phyloP scores from a whole-genome alignment of 1,139 yeast genomes.

The Blastobotrys capitulatus region DNA sequence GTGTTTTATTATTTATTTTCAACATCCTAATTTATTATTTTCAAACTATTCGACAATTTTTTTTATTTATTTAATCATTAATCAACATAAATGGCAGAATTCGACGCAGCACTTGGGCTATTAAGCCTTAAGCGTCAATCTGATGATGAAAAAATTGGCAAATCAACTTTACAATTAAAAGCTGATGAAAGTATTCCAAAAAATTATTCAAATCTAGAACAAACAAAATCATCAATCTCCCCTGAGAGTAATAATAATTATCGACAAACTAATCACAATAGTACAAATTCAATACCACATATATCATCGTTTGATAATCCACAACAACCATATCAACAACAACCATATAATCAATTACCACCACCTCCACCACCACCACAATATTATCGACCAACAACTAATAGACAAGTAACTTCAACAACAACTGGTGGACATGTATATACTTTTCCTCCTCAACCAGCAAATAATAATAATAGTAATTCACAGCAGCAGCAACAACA shows the following conservation, averaged over 20 bases:
- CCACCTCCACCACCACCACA: background rate
- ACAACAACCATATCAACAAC: background rate
- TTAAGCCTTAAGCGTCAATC: slow-evolving; percentile 13
- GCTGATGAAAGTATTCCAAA: background rate
- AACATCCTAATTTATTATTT: background rate
- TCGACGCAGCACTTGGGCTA: slow-evolving; percentile 15
- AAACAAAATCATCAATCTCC: background rate
- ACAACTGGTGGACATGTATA: slow-evolving; percentile 6
- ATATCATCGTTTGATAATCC: background rate
- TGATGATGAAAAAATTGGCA: slow-evolving; percentile 4
- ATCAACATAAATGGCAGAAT: slow-evolving; percentile 13
- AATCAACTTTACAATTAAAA: background rate
- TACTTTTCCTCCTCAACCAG: slow-evolving; percentile 7
- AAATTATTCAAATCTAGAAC: background rate
- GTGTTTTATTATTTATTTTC: background rate
- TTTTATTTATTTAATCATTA: background rate
- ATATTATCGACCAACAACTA: background rate
- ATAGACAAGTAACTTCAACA: slow-evolving; percentile 1
- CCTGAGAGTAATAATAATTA: background rate
- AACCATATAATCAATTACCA: background rate
- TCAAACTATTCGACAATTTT: background rate
- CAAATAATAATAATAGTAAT: background rate
- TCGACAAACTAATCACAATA: background rate
- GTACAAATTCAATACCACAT: background rate
- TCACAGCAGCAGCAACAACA: background rate